Base-by-base conservation (phyloP, 2,329 filamentous ascomycete species). In the Pyrenochaeta sp. region DNA sequence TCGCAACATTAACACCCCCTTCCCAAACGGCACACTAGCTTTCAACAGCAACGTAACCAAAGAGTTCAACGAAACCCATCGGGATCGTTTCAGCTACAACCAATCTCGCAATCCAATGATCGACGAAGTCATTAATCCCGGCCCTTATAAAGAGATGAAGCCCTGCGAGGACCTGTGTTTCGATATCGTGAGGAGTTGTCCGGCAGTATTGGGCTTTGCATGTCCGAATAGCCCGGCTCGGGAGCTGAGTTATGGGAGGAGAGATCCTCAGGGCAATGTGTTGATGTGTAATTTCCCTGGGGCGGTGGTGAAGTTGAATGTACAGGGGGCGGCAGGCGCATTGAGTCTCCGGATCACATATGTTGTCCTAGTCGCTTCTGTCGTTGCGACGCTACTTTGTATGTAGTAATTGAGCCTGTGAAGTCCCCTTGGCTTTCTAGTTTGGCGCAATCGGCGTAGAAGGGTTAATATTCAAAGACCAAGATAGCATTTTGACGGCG, bases 91-190 rank as follows among this genome's bases (percentile, higher is more conserved):
- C 3, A 80, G 79, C 3, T 80, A 75, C 52, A 88, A 84, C 55
- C 77, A 80, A 8, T 91, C 90, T 12, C 86, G 93, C 19, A 94
- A 92, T 69, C 73, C 83, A 0, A 79, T 86, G 47, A 95, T 98
- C 66, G 93, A 97, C 70, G 68, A 81, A 2, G 65, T 80, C 0
- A 87, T 98, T 57, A 78, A 84, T 61, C 93, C 95, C 0, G 95
- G 95, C 0, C 95, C 95, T 0, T 98, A 99, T 79, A 96, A 93
- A 73, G 95, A 99, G 80, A 82, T 98, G 22, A 81, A 97, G 8
- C 95, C 95, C 0, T 98, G 94, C 71, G 86, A 91, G 59, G 90
- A 96, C 64, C 80, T 97, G 50, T 99, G 95, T 80, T 95, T 93
- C 74, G 87, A 90, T 52, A 83, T 99, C 1, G 91, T 96, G 10